A percentile compares a stretch with the other conserved stretches of the same genome.
Conservation (phyloP, 192 early-diverging fungal species). For the Coemansia sp. region DNA sequence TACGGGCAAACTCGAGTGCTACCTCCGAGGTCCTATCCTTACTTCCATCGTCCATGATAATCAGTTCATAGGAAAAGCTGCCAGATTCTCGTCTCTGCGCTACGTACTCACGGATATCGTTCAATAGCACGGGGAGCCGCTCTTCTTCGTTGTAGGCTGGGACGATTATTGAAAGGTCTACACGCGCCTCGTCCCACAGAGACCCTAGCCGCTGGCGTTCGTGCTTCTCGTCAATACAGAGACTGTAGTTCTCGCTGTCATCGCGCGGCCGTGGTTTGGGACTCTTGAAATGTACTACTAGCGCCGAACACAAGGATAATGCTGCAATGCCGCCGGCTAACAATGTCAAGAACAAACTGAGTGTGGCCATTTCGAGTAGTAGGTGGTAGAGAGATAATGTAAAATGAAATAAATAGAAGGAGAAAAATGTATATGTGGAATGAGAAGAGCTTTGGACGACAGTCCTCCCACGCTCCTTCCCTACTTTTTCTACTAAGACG, state of each 20-base stretch:
- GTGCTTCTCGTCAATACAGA: constrained; percentile 43
- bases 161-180: constrained; percentile 78
- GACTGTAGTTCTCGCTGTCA: constrained; percentile 56
- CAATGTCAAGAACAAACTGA: constrained; percentile 15
- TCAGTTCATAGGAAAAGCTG: constrained; percentile 78
- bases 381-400: background rate
- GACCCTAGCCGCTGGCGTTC: constrained; percentile 39
- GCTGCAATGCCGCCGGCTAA: constrained; percentile 16
- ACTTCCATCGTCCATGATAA: constrained; percentile 94
- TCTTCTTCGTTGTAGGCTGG: constrained; percentile 92
- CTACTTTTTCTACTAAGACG: background rate
- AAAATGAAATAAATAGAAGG: background rate
- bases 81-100: constrained; percentile 49
- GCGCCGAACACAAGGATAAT: constrained; percentile 21
- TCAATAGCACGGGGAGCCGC: constrained; percentile 84
- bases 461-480: background rate
- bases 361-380: constrained; percentile 5
- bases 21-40: constrained; percentile 74
- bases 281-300: constrained; percentile 48
- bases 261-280: constrained; percentile 50
- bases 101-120: constrained; percentile 77
- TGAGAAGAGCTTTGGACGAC: background rate
- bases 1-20: constrained; percentile 69
- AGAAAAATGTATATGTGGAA: constrained; percentile 4
- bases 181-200: constrained; percentile 35